These are phyloP conservation scores for Saccharomyces eubayanus DNA, from an alignment of 805 yeast genomes.

Conservation along the genomic window DNA sequence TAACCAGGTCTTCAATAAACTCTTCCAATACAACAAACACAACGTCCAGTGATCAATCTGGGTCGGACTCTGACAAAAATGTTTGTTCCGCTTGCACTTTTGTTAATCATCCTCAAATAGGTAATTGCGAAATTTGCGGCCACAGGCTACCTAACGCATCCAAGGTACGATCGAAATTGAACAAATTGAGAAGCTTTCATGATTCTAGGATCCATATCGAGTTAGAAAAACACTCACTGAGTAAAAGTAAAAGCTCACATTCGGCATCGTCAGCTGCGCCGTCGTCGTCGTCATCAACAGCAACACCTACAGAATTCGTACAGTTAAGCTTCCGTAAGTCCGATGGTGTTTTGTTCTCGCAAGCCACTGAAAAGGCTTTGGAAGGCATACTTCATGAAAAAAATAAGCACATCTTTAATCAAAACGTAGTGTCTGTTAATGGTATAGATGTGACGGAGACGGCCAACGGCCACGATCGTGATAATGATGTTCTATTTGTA, in stretches of 20 bases:
- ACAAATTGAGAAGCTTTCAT: conserved; percentile 18
- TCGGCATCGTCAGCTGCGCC: neutral
- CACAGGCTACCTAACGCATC: conserved; percentile 33
- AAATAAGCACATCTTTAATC: conserved; percentile 14
- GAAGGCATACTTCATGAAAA: conserved; percentile 45
- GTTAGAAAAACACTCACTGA: conserved; percentile 28
- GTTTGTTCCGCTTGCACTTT: conserved; percentile 63
- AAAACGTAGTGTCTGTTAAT: conserved; percentile 30
- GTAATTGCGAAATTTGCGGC: conserved; percentile 84
- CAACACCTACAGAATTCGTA: conserved; percentile 28
- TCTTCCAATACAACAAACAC: neutral
- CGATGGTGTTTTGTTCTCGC: conserved; percentile 50
- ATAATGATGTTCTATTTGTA: conserved; percentile 8
- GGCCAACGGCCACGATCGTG: neutral
- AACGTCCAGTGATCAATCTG: neutral
- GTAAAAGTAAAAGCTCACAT: conserved; percentile 13
- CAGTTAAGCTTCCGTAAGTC: conserved; percentile 71
- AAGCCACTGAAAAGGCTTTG: conserved; percentile 38
- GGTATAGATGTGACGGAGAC: conserved; percentile 15
- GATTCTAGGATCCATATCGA: conserved; percentile 28
- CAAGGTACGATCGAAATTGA: conserved; percentile 6
- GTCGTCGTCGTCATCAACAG: neutral
- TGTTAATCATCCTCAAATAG: conserved; percentile 69
- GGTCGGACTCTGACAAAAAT: conserved; percentile 9
- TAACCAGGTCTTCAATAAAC: conserved; percentile 30